These are phyloP conservation scores for Sextonia rubra DNA, from an alignment of 164 flowering plant genomes.

Conservation along the genomic window DNA sequence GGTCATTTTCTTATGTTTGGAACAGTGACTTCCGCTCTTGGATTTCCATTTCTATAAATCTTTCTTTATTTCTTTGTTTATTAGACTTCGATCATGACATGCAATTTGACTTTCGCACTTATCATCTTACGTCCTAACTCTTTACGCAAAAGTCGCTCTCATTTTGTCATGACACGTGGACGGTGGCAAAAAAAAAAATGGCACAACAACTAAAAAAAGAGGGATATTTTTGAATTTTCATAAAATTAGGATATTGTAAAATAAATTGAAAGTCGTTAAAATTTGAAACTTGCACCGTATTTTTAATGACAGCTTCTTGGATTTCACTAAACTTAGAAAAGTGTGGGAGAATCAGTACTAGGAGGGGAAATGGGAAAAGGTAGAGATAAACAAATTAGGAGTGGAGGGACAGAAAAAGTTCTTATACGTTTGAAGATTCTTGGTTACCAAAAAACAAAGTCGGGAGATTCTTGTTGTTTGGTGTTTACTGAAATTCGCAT, in stretches of 20 bases:
- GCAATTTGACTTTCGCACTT: slow-evolving; percentile 11
- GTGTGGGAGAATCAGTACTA: too few species aligned
- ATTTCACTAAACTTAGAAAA: too few species aligned
- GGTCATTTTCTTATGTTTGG: background rate
- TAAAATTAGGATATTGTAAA: background rate
- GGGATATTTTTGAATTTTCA: background rate
- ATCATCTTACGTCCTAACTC: background rate
- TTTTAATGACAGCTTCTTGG: too few species aligned
- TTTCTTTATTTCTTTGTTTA: background rate
- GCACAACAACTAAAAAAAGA: background rate
- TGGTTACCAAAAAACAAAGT: too few species aligned
- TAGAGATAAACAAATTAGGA: too few species aligned
- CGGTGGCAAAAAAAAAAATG: background rate
- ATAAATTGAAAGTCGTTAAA: background rate
- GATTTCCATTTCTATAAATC: background rate
- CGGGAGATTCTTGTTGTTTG: too few species aligned
- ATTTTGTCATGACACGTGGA: background rate
- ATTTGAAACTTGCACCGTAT: too few species aligned
- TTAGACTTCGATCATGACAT: slow-evolving; percentile 10
- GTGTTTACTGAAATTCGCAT: too few species aligned
- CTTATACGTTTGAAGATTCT: too few species aligned
- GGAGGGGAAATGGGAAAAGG: too few species aligned
- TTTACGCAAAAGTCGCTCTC: background rate
- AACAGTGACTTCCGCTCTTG: background rate
- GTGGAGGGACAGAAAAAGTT: too few species aligned